These are phyloP conservation scores for Mycena rebaudengoi DNA, from an alignment of 768 basidiomycete species.

Conservation along the genomic window DNA sequence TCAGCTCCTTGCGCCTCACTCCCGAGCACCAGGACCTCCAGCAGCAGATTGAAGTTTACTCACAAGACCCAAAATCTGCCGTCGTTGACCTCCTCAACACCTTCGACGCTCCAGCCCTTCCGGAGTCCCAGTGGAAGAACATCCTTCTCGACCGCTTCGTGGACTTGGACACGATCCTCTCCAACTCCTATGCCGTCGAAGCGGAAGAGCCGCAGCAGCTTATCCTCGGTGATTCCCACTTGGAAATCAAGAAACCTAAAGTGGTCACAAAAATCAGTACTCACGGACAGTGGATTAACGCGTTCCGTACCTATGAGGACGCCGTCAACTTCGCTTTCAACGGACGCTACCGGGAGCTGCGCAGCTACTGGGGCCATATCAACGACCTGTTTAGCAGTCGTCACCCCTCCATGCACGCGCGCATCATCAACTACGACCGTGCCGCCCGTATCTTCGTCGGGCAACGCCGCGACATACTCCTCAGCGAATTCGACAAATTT, in stretches of 20 bases:
- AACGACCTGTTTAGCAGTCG: slow-evolving; percentile 1
- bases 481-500: neutral
- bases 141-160: slow-evolving; percentile 2
- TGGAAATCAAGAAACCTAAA: slow-evolving; percentile 5
- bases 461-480: neutral
- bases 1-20: neutral
- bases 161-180: neutral
- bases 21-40: neutral
- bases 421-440: slow-evolving; percentile 10
- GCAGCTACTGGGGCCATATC: neutral
- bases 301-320: neutral
- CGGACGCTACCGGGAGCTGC: neutral
- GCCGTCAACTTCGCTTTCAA: neutral
- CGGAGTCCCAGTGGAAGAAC: neutral
- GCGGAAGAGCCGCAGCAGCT: neutral
- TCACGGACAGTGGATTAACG: neutral
- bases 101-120: neutral
- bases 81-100: neutral
- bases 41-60: neutral
- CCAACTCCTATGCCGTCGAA: neutral
- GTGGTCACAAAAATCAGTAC: neutral
- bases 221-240: neutral
- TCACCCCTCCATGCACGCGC: neutral
- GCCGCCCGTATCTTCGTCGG: neutral
- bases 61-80: neutral